These are phyloP conservation scores for Ascochyta koolunga DNA, from an alignment of 2,329 filamentous ascomycete genomes.

Conservation along the genomic window DNA sequence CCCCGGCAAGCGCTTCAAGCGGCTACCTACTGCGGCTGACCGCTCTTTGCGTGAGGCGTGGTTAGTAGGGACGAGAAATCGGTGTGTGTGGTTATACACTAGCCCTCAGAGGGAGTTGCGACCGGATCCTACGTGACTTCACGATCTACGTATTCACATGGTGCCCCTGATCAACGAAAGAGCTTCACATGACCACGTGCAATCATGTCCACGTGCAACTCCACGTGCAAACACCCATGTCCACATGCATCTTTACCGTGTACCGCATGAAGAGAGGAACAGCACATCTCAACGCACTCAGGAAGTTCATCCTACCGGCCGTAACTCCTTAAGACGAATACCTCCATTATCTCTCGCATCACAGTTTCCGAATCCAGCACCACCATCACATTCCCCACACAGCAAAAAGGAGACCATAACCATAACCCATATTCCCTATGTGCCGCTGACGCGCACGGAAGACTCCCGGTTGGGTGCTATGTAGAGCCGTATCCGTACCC, in stretches of 20 bases:
- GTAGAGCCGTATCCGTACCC: constrained; percentile 18
- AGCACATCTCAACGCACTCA: neutral
- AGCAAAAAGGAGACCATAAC: constrained; percentile 10
- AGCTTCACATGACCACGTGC: constrained; percentile 19
- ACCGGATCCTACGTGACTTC: constrained; percentile 2
- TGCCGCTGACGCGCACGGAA: constrained; percentile 34
- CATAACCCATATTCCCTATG: constrained; percentile 1
- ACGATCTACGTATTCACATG: constrained; percentile 1
- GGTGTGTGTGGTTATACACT: neutral
- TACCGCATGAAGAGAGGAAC: neutral
- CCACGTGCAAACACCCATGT: neutral
- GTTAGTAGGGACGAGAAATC: no score
- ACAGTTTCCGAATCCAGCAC: neutral
- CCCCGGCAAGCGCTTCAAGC: constrained; percentile 1
- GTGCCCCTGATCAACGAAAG: constrained; percentile 19
- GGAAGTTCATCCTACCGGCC: neutral
- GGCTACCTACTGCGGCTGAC: constrained; percentile 1
- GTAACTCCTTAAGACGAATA: neutral
- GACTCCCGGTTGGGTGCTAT: constrained; percentile 38
- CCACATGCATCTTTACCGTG: neutral
- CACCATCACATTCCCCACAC: constrained; percentile 1
- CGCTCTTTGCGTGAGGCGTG: constrained; percentile 7
- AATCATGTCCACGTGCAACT: neutral
- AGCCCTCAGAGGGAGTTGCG: neutral
- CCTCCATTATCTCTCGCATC: neutral